Evolutionary conservation across 768 basidiomycete genomes (phyloP).

Genomic region (Collybia sordida): DNA sequence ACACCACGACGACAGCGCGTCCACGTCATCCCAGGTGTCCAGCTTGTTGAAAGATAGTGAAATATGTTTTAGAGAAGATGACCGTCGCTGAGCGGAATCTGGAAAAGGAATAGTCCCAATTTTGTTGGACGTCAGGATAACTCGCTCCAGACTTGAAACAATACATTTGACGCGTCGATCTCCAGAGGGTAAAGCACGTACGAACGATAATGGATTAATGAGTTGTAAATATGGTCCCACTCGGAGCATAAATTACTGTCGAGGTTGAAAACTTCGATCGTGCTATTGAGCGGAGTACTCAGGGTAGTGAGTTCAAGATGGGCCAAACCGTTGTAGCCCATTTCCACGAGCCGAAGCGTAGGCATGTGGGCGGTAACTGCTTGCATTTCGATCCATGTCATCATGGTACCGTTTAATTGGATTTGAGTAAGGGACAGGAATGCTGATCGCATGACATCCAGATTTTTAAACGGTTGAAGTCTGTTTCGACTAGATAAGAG

Average conservation of each 20-base stretch:
- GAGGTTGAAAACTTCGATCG: constrained; percentile 60
- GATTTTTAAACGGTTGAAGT: constrained; percentile 40
- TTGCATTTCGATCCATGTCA: constrained; percentile 69
- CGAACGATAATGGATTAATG: constrained; percentile 45
- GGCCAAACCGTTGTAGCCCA: constrained; percentile 67
- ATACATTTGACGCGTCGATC: constrained; percentile 3
- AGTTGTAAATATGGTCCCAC: constrained; percentile 51
- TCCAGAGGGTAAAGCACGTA: constrained; percentile 30
- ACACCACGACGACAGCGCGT: constrained; percentile 67
- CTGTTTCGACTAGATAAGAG: constrained; percentile 61
- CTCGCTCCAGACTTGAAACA: constrained; percentile 54
- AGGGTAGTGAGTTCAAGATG: constrained; percentile 25
- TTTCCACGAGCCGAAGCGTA: constrained; percentile 53
- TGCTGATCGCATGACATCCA: constrained; percentile 30
- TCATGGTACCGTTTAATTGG: constrained; percentile 72
- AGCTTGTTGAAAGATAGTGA: constrained; percentile 65
- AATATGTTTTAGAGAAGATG: constrained; percentile 51
- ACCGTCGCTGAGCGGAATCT: constrained; percentile 17
- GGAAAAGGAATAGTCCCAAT: constrained; percentile 51
- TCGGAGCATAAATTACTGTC: constrained; percentile 63
- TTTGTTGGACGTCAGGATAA: constrained; percentile 66
- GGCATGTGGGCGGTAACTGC: constrained; percentile 53
- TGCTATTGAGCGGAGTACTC: constrained; percentile 17
- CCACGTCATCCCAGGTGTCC: constrained; percentile 58
- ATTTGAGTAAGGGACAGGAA: constrained; percentile 61